Base-by-base conservation (phyloP, 2,329 filamentous ascomycete genomes). In the Alternaria viburni region DNA sequence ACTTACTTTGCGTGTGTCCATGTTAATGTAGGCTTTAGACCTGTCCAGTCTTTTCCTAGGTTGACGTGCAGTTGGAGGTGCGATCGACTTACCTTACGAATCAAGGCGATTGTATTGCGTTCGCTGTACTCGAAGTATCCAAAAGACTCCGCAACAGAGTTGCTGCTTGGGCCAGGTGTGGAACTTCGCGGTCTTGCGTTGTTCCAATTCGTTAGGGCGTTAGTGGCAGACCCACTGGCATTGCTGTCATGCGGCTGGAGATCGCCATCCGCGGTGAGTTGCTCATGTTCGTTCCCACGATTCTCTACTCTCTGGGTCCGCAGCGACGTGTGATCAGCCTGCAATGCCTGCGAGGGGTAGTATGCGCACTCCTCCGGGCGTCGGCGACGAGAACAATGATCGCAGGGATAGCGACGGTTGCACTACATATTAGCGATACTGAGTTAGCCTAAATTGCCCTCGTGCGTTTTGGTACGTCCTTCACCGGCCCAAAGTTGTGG, bases 331-430 rank as follows among this genome's bases (percentile, higher is more conserved):
- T 11, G 36, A 5, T 17, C 36, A 41, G 36, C 15, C 9, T 41
- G 36, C 36, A 41, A 41, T 41, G 36, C 36, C 36, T 10, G 36
- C 8, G 36, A 41, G 5, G 36, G 36, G 36, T 41, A 41, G 36
- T 41, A 41, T 41, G 36, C 36, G 36, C 36, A 41, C 36, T 41
- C 36, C 36, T 64, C 64, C 9, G 64, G 64, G 17, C 49, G 46
- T 15, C 57, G 64, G 6, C 64, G 61, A 32, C 54, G 51, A 19
- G 61, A 50, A 32, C 64, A 66, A n/a, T 66, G 60, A 32, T 66
- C 61, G 54, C 64, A 66, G 15, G 61, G 64, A 58, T 64, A 66
- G 13, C 28, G 36, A 15, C 64, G 61, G 47, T 64, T 66, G 43
- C 64, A 66, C 64, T 66, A 59, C 32, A 36, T 36, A 36, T 46